Conservation (phyloP, 306 rosid species). For the Hippophae tibetana region DNA sequence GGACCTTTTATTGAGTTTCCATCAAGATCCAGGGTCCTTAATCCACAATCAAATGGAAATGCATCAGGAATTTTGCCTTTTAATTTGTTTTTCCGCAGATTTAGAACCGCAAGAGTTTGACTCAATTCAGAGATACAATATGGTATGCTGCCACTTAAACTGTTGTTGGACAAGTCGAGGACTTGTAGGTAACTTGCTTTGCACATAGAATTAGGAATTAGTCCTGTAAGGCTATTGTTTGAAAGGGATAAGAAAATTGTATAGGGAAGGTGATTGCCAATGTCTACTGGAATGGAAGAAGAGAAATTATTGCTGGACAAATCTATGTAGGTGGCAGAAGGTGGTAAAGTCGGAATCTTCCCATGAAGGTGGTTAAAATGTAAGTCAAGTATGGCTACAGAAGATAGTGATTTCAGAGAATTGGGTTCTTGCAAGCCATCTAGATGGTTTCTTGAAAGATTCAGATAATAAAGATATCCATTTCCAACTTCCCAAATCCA, state of each 20-base stretch:
- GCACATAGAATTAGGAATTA: conserved; percentile 30
- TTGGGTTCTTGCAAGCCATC: neutral
- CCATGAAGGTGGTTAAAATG: conserved; percentile 29
- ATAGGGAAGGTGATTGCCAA: fast-evolving
- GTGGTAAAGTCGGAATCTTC: neutral
- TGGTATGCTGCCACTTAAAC: conserved; percentile 18
- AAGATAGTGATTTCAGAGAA: neutral
- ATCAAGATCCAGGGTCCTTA: conserved; percentile 23
- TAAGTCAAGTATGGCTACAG: conserved; percentile 10
- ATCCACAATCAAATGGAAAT: conserved; percentile 11
- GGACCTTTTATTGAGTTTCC: conserved; percentile 10
- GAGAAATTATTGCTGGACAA: conserved; percentile 21
- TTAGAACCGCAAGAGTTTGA: conserved; percentile 17
- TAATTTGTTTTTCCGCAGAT: conserved; percentile 17
- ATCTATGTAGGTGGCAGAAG: neutral
- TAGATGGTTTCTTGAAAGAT: conserved; percentile 38
- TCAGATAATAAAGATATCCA: neutral
- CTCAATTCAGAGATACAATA: conserved; percentile 1
- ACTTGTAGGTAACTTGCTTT: conserved; percentile 12
- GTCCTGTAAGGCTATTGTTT: conserved; percentile 5
- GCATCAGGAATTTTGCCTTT: neutral
- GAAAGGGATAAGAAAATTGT: conserved; percentile 19
- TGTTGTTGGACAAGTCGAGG: conserved; percentile 28
- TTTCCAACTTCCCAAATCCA: conserved; percentile 35
- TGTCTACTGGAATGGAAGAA: neutral